Percentiles rank a stretch among this genome's conserved stretches.
Conservation (phyloP, 371 early-diverging fungal genomes). For the Lichtheimia corymbifera region DNA sequence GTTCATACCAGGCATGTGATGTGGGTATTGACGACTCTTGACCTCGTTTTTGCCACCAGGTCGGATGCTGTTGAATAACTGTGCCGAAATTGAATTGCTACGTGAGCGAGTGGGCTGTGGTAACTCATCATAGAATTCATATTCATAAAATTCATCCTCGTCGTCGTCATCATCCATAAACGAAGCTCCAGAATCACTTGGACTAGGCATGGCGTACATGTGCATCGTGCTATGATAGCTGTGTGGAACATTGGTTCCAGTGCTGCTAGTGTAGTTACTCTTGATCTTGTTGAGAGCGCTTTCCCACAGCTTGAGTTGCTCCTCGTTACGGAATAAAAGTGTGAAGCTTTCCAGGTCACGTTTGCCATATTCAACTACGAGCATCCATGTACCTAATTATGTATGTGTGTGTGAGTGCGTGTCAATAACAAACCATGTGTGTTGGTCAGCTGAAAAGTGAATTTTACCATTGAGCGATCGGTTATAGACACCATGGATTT, state of each 20-base stretch:
- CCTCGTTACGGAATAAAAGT: constrained; percentile 84
- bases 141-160: constrained; percentile 44
- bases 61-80: constrained; percentile 18
- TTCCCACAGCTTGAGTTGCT: constrained; percentile 90
- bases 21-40: constrained; percentile 10
- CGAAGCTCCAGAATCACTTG: constrained; percentile 25
- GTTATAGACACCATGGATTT: constrained; percentile 26
- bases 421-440: too few species aligned
- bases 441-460: too few species aligned
- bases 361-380: constrained; percentile 76
- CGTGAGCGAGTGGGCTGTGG: constrained; percentile 19
- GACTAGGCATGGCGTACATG: constrained; percentile 34
- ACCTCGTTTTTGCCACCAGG: constrained; percentile 9
- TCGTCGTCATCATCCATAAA: constrained; percentile 42
- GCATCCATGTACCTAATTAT: constrained; percentile 44
- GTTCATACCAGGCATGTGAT: constrained; percentile 33
- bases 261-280: constrained; percentile 15
- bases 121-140: constrained; percentile 46
- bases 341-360: constrained; percentile 80
- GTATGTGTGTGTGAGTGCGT: too few species aligned
- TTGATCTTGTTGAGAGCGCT: constrained; percentile 58
- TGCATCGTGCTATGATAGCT: constrained; percentile 21
- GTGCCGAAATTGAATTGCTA: constrained; percentile 32
- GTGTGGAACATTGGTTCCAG: constrained; percentile 5
- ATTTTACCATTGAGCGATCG: constrained; percentile 17